Percentiles rank a stretch among this genome's conserved stretches.
These are phyloP conservation scores for Tolypocladium guangdongense DNA, from an alignment of 2,329 filamentous ascomycete genomes.

Conservation along the genomic window DNA sequence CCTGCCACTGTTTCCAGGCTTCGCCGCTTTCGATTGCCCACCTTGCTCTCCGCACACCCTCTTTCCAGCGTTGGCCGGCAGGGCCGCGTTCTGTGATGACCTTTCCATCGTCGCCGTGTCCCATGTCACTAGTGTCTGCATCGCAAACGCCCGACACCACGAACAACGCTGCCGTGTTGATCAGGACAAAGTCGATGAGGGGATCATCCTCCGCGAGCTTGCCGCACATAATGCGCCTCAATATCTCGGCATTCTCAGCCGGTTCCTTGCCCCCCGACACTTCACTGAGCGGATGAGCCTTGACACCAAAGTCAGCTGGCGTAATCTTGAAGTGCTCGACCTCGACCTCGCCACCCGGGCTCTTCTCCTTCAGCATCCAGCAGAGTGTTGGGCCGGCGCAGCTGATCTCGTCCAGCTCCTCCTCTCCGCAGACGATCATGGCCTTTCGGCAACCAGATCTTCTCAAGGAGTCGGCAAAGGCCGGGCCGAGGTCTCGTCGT, in stretches of 20 bases:
- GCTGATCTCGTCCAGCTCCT: slow-evolving; percentile 91
- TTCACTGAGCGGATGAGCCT: slow-evolving; percentile 58
- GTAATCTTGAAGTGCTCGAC: slow-evolving; percentile 69
- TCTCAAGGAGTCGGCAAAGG: slow-evolving; percentile 77
- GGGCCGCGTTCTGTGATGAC: slow-evolving; percentile 77
- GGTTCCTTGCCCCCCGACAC: slow-evolving; percentile 83
- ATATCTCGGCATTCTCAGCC: slow-evolving; percentile 74
- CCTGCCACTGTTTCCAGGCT: slow-evolving; percentile 72
- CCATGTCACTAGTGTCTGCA: slow-evolving; percentile 69
- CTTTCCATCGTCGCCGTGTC: slow-evolving; percentile 65
- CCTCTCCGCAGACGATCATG: slow-evolving; percentile 83
- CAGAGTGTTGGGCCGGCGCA: slow-evolving; percentile 82
- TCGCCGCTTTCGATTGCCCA: slow-evolving; percentile 82
- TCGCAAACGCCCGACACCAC: slow-evolving; percentile 83
- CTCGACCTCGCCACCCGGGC: slow-evolving; percentile 29
- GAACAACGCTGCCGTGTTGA: slow-evolving; percentile 84
- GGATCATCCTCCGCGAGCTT: slow-evolving; percentile 67
- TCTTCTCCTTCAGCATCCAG: slow-evolving; percentile 61
- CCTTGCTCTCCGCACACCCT: slow-evolving; percentile 75
- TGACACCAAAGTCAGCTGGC: slow-evolving; percentile 80
- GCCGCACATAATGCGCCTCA: slow-evolving; percentile 65
- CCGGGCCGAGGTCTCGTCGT: slow-evolving; percentile 71
- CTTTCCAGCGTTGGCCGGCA: slow-evolving; percentile 85
- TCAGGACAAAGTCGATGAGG: slow-evolving; percentile 84
- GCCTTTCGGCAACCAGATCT: slow-evolving; percentile 72